phyloP scores from a whole-genome alignment of 257 asterid genomes.

The Parsonsia alboflavescens region DNA sequence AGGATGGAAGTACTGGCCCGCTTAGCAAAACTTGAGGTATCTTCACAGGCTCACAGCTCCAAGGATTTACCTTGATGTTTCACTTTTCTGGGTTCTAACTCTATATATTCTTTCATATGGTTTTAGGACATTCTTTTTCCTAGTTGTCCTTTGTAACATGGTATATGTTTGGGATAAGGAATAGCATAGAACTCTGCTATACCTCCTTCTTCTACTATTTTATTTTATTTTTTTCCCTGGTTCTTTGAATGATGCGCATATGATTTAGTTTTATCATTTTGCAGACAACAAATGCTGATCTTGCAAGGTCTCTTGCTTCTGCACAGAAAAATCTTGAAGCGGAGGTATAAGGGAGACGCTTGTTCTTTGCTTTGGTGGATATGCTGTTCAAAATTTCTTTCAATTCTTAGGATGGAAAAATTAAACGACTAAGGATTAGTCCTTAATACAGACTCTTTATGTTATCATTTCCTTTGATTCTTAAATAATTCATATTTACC shows the following conservation, averaged over 20 bases:
- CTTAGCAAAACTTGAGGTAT: slow-evolving; percentile 78
- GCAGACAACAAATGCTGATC: slow-evolving; percentile 87
- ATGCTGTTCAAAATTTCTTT: neutral
- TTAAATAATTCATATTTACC: neutral
- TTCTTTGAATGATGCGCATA: slow-evolving; percentile 11
- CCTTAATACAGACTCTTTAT: neutral
- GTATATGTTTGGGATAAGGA: neutral
- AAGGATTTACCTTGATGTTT: slow-evolving; percentile 15
- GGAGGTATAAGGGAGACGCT: slow-evolving; percentile 54
- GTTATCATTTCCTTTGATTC: neutral
- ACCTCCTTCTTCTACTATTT: neutral
- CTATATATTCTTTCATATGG: neutral
- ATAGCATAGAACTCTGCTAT: neutral
- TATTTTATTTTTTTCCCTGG: neutral
- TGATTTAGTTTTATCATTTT: slow-evolving; percentile 21
- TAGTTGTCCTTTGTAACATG: neutral
- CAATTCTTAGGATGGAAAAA: neutral
- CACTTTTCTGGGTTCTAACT: slow-evolving; percentile 2
- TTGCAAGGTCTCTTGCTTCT: slow-evolving; percentile 76
- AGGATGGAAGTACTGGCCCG: slow-evolving; percentile 85
- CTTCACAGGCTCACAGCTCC: slow-evolving; percentile 3
- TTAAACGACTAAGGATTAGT: neutral
- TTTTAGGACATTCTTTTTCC: neutral
- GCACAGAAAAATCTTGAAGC: slow-evolving; percentile 71
- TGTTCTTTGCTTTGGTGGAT: slow-evolving; percentile 3